Conservation (phyloP, 345 rosid species). For the Eucalyptus leucophloia region DNA sequence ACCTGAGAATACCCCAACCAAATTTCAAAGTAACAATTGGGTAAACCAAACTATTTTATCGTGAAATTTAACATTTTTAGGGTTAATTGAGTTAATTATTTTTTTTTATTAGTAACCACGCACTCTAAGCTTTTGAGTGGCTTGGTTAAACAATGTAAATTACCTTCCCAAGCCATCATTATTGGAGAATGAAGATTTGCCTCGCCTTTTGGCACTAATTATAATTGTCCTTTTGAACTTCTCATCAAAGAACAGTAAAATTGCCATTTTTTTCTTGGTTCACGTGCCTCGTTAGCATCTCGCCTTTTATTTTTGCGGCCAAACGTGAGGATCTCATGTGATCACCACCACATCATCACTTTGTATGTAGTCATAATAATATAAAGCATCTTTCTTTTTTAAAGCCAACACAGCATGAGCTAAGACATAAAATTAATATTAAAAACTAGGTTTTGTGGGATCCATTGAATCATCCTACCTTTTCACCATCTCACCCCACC, state of each 20-base stretch:
- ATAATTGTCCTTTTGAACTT: background rate
- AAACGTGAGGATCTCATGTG: background rate
- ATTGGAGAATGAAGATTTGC: background rate
- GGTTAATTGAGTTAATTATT: background rate
- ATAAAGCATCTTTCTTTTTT: background rate
- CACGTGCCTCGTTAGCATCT: background rate
- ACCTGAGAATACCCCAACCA: background rate
- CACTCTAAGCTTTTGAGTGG: background rate
- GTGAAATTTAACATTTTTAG: background rate
- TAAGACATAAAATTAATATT: background rate
- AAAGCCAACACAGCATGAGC: background rate
- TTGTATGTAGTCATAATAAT: background rate
- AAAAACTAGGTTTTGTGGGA: background rate
- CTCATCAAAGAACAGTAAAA: background rate
- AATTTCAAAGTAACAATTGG: background rate
- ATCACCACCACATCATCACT: background rate
- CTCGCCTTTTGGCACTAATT: background rate
- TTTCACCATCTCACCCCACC: background rate
- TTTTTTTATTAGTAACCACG: background rate
- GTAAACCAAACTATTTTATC: background rate
- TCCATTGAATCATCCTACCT: background rate
- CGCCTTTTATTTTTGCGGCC: background rate
- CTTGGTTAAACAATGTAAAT: background rate
- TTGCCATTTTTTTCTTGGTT: background rate
- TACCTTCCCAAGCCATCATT: background rate